Conservation (phyloP, 495 filamentous ascomycete species). For the Cetradonia linearis region DNA sequence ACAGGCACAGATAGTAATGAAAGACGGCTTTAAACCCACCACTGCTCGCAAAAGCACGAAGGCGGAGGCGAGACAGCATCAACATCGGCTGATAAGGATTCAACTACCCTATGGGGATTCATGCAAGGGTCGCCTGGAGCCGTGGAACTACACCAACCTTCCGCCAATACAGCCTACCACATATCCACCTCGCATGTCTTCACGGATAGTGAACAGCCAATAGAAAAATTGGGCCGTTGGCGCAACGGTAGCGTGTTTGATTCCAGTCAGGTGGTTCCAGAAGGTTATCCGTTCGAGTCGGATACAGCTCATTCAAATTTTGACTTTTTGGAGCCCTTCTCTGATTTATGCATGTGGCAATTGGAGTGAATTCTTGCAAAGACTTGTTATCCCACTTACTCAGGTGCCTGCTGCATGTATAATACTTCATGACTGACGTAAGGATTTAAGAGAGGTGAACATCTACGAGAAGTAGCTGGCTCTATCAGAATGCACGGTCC, state of each 20-base stretch:
- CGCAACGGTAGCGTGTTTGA: constrained; percentile 9
- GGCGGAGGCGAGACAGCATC: neutral
- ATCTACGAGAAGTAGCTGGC: neutral
- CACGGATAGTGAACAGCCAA: neutral
- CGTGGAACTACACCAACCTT: too few species aligned
- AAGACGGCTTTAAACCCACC: neutral
- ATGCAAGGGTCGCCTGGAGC: too few species aligned
- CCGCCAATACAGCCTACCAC: too few species aligned
- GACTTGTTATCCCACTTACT: neutral
- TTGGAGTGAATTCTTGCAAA: neutral
- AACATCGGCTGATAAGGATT: too few species aligned
- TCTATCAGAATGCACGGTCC: neutral
- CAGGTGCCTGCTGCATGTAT: neutral
- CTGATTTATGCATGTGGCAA: neutral
- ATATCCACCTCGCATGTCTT: neutral
- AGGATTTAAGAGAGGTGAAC: neutral
- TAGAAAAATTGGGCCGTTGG: neutral
- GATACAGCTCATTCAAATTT: neutral
- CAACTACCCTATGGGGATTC: too few species aligned
- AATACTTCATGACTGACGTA: neutral
- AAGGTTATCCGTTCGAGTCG: constrained; percentile 8
- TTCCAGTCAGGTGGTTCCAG: neutral
- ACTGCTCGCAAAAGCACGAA: neutral
- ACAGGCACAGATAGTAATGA: neutral
- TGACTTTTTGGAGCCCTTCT: neutral